Percentiles rank a stretch among this genome's conserved stretches.
phyloP scores from a whole-genome alignment of 2,329 filamentous ascomycete genomes.

The Colletotrichum sp. region DNA sequence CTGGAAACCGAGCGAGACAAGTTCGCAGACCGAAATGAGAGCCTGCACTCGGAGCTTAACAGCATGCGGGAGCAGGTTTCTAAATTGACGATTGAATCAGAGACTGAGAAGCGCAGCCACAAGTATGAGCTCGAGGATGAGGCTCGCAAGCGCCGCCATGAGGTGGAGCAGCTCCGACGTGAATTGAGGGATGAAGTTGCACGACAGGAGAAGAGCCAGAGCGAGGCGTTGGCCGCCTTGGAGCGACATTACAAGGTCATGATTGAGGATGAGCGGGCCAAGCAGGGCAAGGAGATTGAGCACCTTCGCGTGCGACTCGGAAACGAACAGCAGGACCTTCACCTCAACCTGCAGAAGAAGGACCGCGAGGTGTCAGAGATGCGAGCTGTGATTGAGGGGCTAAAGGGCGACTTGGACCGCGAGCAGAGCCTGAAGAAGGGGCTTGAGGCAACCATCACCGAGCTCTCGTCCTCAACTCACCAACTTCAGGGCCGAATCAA shows the following conservation, averaged over 20 bases:
- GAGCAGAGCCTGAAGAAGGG: conserved; percentile 67
- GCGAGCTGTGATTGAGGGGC: conserved; percentile 47
- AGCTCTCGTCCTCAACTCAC: conserved; percentile 64
- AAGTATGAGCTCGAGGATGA: conserved; percentile 61
- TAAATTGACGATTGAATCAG: conserved; percentile 44
- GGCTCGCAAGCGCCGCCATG: conserved; percentile 57
- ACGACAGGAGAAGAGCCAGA: conserved; percentile 63
- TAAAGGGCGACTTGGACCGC: conserved; percentile 58
- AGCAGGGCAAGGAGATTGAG: conserved; percentile 65
- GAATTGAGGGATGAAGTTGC: conserved; percentile 61
- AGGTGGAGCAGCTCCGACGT: conserved; percentile 58
- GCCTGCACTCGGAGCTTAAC: conserved; percentile 69
- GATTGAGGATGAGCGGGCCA: conserved; percentile 67
- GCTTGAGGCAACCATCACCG: conserved; percentile 58
- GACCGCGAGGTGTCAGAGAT: conserved; percentile 59
- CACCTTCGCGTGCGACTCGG: conserved; percentile 62
- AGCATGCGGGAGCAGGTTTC: conserved; percentile 38
- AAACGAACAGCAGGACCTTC: conserved; percentile 57
- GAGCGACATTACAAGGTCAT: conserved; percentile 67
- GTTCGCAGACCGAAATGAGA: conserved; percentile 50
- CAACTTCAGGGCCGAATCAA: conserved; percentile 77
- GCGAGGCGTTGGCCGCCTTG: conserved; percentile 70
- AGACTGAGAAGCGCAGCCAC: conserved; percentile 47
- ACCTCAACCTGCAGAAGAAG: conserved; percentile 51
- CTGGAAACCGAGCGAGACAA: conserved; percentile 53